Base-by-base conservation (phyloP, 2,329 filamentous ascomycete species). In the Lanzia echinophila region DNA sequence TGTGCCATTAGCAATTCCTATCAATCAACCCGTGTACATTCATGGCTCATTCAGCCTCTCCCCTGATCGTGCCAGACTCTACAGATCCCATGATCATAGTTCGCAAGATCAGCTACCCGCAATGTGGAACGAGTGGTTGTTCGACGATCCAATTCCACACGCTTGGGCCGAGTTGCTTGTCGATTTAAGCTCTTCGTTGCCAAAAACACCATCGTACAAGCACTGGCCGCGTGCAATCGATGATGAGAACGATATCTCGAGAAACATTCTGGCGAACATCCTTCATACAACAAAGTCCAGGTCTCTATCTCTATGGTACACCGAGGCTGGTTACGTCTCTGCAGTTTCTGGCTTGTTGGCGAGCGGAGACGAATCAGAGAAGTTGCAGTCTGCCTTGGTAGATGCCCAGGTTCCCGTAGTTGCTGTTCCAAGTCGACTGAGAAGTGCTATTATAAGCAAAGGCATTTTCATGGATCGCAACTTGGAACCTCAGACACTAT, bases 11-110 rank as follows among this genome's bases (percentile, higher is more conserved):
- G 65, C 65, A 7, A 62, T 69, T 28, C 24, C 45, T n/a, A 65
- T 60, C 3, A 56, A 62, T 6, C 69, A 70, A 33, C 68, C 68
- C n/a, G 60, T 67, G 8, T 65, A 68, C 44, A 66, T 70, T 10
- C 68, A 70, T 50, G 68, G 66, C 4, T 53, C 67, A 19, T 70
- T 70, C 45, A 63, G 63, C 13, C 60, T 70, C 24, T 63, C 67
- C 0, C 66, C 68, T 0, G 68, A 70, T 53, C 63, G 69, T 22
- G 62, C 63, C 3, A 63, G 61, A 28, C 53, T 70, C 17, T 60
- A 66, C 50, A 59, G 55, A 11, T 50, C 55, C 8, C 58, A 51
- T n/a, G 64, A 65, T 31, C 50, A 54, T 36, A 60, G 50, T 32
- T 55, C 58, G 1, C 63, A 63, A 47, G 62, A 62, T 24, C 56